Evolutionary conservation across 495 filamentous ascomycete genomes (phyloP), one percentile per base, ranked within the genome.

Genomic region (Hypoxylon fragiforme): DNA sequence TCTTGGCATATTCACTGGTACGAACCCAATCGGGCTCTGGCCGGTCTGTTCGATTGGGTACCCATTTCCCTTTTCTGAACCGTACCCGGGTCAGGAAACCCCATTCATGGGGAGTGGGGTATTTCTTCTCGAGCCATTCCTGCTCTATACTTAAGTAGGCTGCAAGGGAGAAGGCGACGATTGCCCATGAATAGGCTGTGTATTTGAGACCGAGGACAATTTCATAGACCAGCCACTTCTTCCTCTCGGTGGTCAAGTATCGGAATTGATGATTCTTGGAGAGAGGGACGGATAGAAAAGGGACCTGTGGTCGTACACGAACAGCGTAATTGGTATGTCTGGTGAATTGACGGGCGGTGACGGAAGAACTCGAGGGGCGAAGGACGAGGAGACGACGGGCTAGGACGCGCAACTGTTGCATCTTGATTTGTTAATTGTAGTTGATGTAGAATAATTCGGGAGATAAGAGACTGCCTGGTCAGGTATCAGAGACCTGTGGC

Each of bases 51-150:
- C 76, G 74, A 11, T 81, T 80, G 36, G 84, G 81, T 9, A 77
- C 71, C 53, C 76, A 81, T 43, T 70, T 73, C 9, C 83, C 85
- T 7, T 75, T 79, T 67, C 86, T 81, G 52, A 82, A 78, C 45
- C 77, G 73, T 69, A 81, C 73, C 12, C 87, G 77, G 14, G 80
- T 84, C 24, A 75, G 63, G 73, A 77, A 87, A 3, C 66, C 73
- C 89, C 89, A 95, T 73, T 91, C 89, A 30, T 76, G 73, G 1
- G 90, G 89, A 0, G 86, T 85, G 1, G 88, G 88, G 70, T 85
- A 90, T 60, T 75, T 73, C 41, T 87, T 80, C 67, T 95, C 89
- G 26, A 89, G 77, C 44, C 77, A 72, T 65, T 91, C 87, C 51
- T 88, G 81, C 58, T 84, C 75, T 21, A 88, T 48, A 19, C 81